These are phyloP conservation scores for Mesotaenium endlicherianum DNA, from an alignment of 139 green algal species.

Conservation along the genomic window DNA sequence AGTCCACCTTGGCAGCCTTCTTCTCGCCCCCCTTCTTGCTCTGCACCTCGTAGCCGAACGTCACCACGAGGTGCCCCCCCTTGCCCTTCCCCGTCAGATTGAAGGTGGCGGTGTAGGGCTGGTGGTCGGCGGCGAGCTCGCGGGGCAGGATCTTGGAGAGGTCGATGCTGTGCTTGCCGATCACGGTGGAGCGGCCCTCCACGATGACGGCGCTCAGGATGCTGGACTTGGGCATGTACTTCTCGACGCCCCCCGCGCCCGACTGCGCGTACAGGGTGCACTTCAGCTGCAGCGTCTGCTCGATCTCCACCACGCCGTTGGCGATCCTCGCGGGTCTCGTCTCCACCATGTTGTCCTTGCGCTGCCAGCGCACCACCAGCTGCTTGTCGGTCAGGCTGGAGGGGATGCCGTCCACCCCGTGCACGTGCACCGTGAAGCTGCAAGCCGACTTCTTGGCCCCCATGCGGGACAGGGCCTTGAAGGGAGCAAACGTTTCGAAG, in stretches of 20 bases:
- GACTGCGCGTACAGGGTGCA: conserved; percentile 2
- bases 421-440: conserved; percentile 36
- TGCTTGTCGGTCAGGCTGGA: background rate
- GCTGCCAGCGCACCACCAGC: conserved; percentile 22
- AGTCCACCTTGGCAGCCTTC: conserved; percentile 1
- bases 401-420: conserved; percentile 29
- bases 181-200: background rate
- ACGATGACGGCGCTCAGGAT: background rate
- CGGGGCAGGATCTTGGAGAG: conserved; percentile 18
- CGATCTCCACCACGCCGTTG: conserved; percentile 19
- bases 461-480: conserved; percentile 12
- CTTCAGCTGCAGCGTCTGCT: conserved; percentile 13
- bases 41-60: conserved; percentile 42
- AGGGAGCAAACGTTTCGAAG: background rate
- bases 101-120: conserved; percentile 23
- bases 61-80: conserved; percentile 23
- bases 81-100: conserved; percentile 10
- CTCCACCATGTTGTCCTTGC: background rate
- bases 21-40: background rate
- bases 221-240: conserved; percentile 31
- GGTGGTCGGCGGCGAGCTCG: background rate
- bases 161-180: conserved; percentile 34
- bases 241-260: background rate
- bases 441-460: conserved; percentile 8
- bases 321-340: background rate